A percentile compares a stretch with the other conserved stretches of the same genome.
Evolutionary conservation across 2,329 filamentous ascomycete genomes (phyloP).

Genomic region (Xylariomycetidae sp.): DNA sequence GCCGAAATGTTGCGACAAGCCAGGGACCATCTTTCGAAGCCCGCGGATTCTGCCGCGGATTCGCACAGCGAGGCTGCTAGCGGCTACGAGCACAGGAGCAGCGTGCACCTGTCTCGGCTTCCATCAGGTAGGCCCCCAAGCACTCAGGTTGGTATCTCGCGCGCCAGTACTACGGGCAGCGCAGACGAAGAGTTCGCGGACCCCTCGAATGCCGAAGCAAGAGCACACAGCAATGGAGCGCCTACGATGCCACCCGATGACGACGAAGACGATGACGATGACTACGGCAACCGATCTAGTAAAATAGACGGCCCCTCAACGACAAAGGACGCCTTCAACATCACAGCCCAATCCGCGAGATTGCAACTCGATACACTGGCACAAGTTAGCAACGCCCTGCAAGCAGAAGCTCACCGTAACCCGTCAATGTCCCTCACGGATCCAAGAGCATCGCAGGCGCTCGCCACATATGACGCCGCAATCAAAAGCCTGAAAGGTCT

Average conservation of each 20-base stretch:
- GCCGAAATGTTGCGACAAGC: conserved; percentile 72
- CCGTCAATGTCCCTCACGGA: conserved; percentile 71
- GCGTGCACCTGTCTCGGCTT: conserved; percentile 38
- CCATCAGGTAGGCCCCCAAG: conserved; percentile 29
- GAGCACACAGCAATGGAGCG: conserved; percentile 29
- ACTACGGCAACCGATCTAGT: conserved; percentile 73
- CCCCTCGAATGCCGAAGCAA: conserved; percentile 37
- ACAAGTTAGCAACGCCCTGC: conserved; percentile 76
- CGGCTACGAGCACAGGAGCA: conserved; percentile 39
- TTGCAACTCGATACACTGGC: conserved; percentile 87
- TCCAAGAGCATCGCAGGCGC: conserved; percentile 66
- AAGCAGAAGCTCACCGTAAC: conserved; percentile 63
- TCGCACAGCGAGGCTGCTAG: conserved; percentile 48
- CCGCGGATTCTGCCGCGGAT: conserved; percentile 41
- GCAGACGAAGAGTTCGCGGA: conserved; percentile 47
- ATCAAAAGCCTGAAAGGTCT: conserved; percentile 82
- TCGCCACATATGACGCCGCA: conserved; percentile 81
- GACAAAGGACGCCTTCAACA: conserved; percentile 91
- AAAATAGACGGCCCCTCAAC: conserved; percentile 66
- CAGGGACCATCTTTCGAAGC: conserved; percentile 64
- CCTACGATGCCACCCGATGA: conserved; percentile 35
- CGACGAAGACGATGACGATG: conserved; percentile 59
- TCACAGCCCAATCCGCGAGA: conserved; percentile 91
- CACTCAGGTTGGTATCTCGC: conserved; percentile 26
- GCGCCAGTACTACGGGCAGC: conserved; percentile 43